Percentiles rank a stretch among this genome's conserved stretches.
These are phyloP conservation scores for Penstemon eatonii DNA, from an alignment of 257 asterid species.

Conservation along the genomic window DNA sequence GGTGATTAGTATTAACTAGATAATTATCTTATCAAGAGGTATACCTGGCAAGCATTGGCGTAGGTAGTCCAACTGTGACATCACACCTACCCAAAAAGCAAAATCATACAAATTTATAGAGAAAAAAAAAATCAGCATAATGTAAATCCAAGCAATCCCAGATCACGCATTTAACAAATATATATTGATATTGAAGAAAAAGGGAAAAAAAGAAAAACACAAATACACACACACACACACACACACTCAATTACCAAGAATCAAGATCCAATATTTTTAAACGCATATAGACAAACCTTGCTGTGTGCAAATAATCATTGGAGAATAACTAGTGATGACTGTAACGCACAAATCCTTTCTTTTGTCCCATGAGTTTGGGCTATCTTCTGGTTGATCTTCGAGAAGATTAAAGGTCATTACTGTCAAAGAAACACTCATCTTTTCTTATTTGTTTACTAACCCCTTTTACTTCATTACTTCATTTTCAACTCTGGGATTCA, in stretches of 20 bases:
- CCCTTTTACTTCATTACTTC: constrained; percentile 1
- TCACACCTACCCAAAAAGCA: constrained; percentile 55
- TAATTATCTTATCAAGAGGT: constrained; percentile 17
- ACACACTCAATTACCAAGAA: constrained; percentile 27
- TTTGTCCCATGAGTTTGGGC: constrained; percentile 91
- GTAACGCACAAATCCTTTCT: constrained; percentile 87
- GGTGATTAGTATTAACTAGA: background rate
- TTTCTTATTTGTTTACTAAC: constrained; percentile 29
- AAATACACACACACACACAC: too few relatives aligned
- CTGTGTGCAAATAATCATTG: constrained; percentile 91
- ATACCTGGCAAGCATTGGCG: constrained; percentile 95
- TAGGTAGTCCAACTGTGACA: constrained; percentile 90
- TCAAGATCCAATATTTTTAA: constrained; percentile 23
- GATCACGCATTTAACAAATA: constrained; percentile 38
- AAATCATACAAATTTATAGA: constrained; percentile 21
- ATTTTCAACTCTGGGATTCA: background rate
- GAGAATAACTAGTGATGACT: constrained; percentile 88
- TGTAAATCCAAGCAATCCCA: constrained; percentile 37
- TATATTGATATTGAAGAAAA: too few relatives aligned
- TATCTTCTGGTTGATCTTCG: constrained; percentile 81
- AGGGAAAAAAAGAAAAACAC: too few relatives aligned
- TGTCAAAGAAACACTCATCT: constrained; percentile 86
- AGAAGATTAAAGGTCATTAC: constrained; percentile 94
- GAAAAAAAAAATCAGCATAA: constrained; percentile 26
- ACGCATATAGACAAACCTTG: constrained; percentile 52